These are phyloP conservation scores for Daldinia decipiens DNA, from an alignment of 495 filamentous ascomycete genomes.

Conservation along the genomic window DNA sequence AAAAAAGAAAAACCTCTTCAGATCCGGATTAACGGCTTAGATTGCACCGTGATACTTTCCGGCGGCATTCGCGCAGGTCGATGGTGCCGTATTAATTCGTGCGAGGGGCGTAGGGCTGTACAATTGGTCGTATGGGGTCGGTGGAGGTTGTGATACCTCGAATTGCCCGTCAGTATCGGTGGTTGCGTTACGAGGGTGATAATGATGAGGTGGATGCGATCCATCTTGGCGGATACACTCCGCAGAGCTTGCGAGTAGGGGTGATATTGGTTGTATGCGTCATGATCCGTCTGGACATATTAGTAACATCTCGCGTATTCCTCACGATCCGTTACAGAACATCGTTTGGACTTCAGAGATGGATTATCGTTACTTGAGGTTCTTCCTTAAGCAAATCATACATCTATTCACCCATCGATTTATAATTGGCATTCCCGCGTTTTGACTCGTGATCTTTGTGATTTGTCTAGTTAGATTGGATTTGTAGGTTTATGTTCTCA, in stretches of 20 bases:
- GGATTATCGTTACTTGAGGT: slow-evolving; percentile 10
- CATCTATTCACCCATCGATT: neutral
- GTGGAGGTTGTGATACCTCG: slow-evolving; percentile 36
- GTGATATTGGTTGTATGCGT: slow-evolving; percentile 20
- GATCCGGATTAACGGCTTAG: slow-evolving; percentile 41
- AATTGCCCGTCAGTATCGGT: slow-evolving; percentile 14
- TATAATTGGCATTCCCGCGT: neutral
- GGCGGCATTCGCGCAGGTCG: slow-evolving; percentile 72
- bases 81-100: slow-evolving; percentile 62
- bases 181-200: slow-evolving; percentile 11
- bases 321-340: neutral
- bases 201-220: slow-evolving; percentile 10
- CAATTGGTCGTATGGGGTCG: slow-evolving; percentile 15
- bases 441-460: neutral
- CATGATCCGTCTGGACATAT: slow-evolving; percentile 10
- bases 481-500: slow-evolving; percentile 47
- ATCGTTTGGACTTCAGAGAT: neutral
- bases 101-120: slow-evolving; percentile 21
- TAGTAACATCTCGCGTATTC: neutral
- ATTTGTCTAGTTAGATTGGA: neutral
- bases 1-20: slow-evolving; percentile 39
- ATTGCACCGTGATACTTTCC: slow-evolving; percentile 49
- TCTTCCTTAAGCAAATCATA: slow-evolving; percentile 14
- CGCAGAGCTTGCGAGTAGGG: neutral
- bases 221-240: neutral